These are phyloP conservation scores for Colletotrichum sp. DNA, from an alignment of 2,329 filamentous ascomycete species.

Conservation along the genomic window DNA sequence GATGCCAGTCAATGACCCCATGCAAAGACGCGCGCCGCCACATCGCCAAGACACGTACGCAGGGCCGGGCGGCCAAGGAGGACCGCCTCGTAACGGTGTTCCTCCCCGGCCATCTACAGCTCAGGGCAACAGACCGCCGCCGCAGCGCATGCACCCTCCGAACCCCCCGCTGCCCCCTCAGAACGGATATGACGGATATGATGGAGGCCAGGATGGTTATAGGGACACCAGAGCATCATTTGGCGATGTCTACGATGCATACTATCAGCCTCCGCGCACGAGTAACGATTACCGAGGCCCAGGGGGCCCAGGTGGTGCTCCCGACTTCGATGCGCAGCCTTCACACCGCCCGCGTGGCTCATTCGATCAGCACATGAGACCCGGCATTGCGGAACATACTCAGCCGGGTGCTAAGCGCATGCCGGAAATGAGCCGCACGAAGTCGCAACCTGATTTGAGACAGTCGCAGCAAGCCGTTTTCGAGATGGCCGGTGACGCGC, in stretches of 20 bases:
- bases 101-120: conserved; percentile 63
- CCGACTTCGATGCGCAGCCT: conserved; percentile 46
- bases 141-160: conserved; percentile 56
- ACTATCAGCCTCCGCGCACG: conserved; percentile 27
- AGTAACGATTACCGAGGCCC: conserved; percentile 20
- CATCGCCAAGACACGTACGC: conserved; percentile 43
- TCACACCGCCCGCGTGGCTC: conserved; percentile 38
- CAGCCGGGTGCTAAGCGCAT: conserved; percentile 56
- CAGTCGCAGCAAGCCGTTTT: conserved; percentile 73
- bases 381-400: conserved; percentile 41
- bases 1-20: conserved; percentile 57
- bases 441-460: conserved; percentile 71
- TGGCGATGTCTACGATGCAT: conserved; percentile 28
- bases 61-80: conserved; percentile 18
- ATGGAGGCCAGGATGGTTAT: conserved; percentile 36
- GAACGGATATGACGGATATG: conserved; percentile 33
- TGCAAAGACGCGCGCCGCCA: conserved; percentile 40
- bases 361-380: conserved; percentile 54
- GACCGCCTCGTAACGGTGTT: conserved; percentile 46
- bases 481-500: conserved; percentile 72
- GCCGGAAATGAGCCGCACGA: conserved; percentile 62
- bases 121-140: conserved; percentile 55
- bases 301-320: conserved; percentile 23
- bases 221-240: conserved; percentile 27
- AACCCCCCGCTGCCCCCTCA: conserved; percentile 42